Base-by-base conservation (phyloP, 2,329 filamentous ascomycete genomes). In the Sarocladium brachiariae region DNA sequence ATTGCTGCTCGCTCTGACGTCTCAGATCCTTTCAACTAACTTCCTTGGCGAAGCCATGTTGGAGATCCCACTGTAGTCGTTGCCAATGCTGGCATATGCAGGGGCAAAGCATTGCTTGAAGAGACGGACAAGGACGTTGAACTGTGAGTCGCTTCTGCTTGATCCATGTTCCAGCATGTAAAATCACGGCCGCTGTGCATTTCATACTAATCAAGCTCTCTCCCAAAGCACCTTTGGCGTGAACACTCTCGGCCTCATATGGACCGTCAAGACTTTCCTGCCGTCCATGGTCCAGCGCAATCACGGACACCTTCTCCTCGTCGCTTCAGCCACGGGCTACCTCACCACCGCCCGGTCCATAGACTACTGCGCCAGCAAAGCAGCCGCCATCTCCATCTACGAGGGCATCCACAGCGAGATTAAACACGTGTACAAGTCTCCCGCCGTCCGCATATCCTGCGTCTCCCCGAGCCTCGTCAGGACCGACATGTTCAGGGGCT, bases 281-380 rank as follows among this genome's bases (percentile, higher is more conserved):
- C 86, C 86, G 0, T 63, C 69, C 56, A 85, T 90, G 75, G 65
- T 84, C 50, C 61, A 65, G 7, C 62, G 61, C 13, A 82, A 88
- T 67, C 85, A 89, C 67, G 86, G 86, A 53, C 86, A 86, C 74
- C 64, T 89, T 34, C 83, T 89, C 21, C 89, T 83, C 1, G 76
- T 89, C 21, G 80, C 86, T 13, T 83, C 77, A 2, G 72, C 80
- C 45, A 83, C 84, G 0, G 76, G 77, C 13, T 87, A 79, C 66
- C 57, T 81, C 8, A 70, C 76, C 1, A 75, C 80, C 0, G 79
- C 84, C 3, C 75, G 75, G 57, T 77, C 87, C 72, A 77, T 84
- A 35, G 84, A 88, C 66, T 89, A 89, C 66, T 72, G 74, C 2
- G 75, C 80, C 7, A 78, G 75, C 55, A 89, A 89, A 67, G 78